phyloP scores from a whole-genome alignment of 345 rosid genomes.

The Odontarrhena argentea region DNA sequence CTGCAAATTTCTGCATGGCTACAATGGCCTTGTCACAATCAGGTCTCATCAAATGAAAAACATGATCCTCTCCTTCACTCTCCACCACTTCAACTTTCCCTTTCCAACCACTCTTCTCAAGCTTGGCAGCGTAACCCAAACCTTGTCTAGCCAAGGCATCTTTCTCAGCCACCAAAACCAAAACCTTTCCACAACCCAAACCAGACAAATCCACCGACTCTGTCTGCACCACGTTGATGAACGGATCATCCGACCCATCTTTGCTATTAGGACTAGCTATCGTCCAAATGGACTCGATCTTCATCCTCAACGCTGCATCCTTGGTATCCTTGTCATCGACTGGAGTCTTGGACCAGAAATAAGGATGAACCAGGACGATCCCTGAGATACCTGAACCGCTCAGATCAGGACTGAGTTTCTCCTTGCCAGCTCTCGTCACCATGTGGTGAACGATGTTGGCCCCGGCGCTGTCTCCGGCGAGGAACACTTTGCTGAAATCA shows the following conservation, averaged over 20 bases:
- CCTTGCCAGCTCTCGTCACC: slow-evolving; percentile 46
- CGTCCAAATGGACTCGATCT: slow-evolving; percentile 42
- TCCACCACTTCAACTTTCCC: slow-evolving; percentile 48
- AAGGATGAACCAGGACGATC: slow-evolving; percentile 54
- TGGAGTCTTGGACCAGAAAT: slow-evolving; percentile 46
- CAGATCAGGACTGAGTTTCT: slow-evolving; percentile 30
- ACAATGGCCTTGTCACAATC: slow-evolving; percentile 41
- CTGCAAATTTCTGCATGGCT: slow-evolving; percentile 31
- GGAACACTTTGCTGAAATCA: slow-evolving; percentile 51
- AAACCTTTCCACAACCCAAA: slow-evolving; percentile 44
- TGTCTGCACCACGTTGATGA: slow-evolving; percentile 45
- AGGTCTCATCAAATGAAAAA: slow-evolving; percentile 49
- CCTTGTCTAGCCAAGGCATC: slow-evolving; percentile 51
- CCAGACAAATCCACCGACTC: slow-evolving; percentile 45
- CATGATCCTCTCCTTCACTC: slow-evolving; percentile 52
- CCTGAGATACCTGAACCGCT: slow-evolving; percentile 40
- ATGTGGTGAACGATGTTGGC: slow-evolving; percentile 59
- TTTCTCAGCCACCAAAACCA: slow-evolving; percentile 54
- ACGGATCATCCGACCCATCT: slow-evolving; percentile 55
- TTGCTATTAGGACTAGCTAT: slow-evolving; percentile 43
- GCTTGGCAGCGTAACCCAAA: slow-evolving; percentile 44
- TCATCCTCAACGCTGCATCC: slow-evolving; percentile 44
- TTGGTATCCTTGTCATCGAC: slow-evolving; percentile 36
- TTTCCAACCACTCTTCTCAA: slow-evolving; percentile 50
- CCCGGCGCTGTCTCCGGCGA: slow-evolving; percentile 73